Conservation (phyloP, 306 rosid species). For the Astragalus membranaceus region DNA sequence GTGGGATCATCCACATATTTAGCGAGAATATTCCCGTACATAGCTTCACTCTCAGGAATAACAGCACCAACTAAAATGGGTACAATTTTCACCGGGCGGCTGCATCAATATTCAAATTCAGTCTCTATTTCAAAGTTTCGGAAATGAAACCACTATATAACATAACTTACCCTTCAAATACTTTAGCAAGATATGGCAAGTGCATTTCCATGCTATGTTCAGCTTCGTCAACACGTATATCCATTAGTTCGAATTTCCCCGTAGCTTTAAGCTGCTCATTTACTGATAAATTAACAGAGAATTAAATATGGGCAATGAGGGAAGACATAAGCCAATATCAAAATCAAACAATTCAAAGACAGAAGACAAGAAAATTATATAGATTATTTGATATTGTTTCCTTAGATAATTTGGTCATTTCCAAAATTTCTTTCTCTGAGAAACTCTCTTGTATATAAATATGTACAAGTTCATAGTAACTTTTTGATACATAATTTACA, state of each 20-base stretch:
- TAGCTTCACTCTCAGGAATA: slow-evolving; percentile 65
- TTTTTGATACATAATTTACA: too few relatives aligned
- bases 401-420: neutral
- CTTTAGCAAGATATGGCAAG: slow-evolving; percentile 92
- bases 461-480: too few relatives aligned
- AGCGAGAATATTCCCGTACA: slow-evolving; percentile 73
- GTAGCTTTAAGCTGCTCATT: slow-evolving; percentile 82
- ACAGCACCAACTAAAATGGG: slow-evolving; percentile 93
- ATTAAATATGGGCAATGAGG: neutral
- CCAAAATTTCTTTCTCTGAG: neutral
- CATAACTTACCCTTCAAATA: slow-evolving; percentile 87
- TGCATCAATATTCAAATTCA: slow-evolving; percentile 32
- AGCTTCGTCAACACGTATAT: slow-evolving; percentile 79
- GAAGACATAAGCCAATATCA: neutral
- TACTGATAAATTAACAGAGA: slow-evolving; percentile 40
- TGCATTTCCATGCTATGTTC: slow-evolving; percentile 99
- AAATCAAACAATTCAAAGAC: neutral
- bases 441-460: neutral
- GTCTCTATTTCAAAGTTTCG: neutral
- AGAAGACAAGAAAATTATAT: neutral
- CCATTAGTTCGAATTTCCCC: slow-evolving; percentile 77
- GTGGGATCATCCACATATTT: slow-evolving; percentile 77
- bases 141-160: neutral
- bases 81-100: slow-evolving; percentile 75
- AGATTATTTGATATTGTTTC: neutral